phyloP scores from a whole-genome alignment of 2,329 filamentous ascomycete species.

The Penicillium sp. region DNA sequence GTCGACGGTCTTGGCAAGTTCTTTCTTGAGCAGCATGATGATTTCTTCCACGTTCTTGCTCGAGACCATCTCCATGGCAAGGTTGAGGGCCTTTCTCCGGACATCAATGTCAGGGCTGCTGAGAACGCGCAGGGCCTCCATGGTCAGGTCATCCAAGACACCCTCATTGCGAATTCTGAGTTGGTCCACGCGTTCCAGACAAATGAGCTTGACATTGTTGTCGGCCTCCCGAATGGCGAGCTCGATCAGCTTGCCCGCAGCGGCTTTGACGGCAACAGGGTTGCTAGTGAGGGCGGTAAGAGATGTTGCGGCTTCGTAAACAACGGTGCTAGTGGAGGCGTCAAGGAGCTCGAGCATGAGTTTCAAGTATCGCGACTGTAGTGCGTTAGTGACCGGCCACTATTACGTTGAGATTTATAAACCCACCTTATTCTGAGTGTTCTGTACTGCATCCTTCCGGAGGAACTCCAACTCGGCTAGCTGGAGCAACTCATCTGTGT shows the following conservation, averaged over 20 bases:
- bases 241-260: conserved; percentile 93
- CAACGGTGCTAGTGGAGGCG: conserved; percentile 86
- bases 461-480: conserved; percentile 96
- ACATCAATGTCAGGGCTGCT: conserved; percentile 96
- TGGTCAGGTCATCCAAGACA: conserved; percentile 86
- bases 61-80: conserved; percentile 95
- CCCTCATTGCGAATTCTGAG: conserved; percentile 84
- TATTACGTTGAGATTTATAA: neutral
- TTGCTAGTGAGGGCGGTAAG: conserved; percentile 92
- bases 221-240: conserved; percentile 96
- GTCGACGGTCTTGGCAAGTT: conserved; percentile 94
- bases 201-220: conserved; percentile 99
- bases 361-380: conserved; percentile 78
- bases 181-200: conserved; percentile 88
- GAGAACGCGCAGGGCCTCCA: conserved; percentile 94
- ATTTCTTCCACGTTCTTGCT: conserved; percentile 99
- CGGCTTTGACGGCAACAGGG: conserved; percentile 95
- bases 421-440: conserved; percentile 84
- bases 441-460: conserved; percentile 92
- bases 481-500: conserved; percentile 89
- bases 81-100: conserved; percentile 80
- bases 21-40: conserved; percentile 92
- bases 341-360: conserved; percentile 96
- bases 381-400: conserved; percentile 24
- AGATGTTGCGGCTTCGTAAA: conserved; percentile 95